Base-by-base conservation (phyloP, 805 yeast species). In the Lachancea thermotolerans region DNA sequence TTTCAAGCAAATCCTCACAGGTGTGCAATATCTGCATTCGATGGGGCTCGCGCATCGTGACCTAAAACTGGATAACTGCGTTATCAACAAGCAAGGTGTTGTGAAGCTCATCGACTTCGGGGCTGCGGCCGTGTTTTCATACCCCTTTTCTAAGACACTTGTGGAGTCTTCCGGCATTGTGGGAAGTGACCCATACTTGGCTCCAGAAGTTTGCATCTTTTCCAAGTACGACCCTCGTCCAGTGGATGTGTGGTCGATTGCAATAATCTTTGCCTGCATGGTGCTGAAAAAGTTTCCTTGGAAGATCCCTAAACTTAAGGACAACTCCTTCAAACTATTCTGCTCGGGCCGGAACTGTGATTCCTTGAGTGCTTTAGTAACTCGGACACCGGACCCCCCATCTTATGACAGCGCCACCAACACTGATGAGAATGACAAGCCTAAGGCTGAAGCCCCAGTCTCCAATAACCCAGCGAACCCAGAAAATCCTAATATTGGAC, bases 81-180 rank as follows among this genome's bases (percentile, higher is more conserved):
- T 90, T 16, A 81, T 90, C 38, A 80, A 85, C 49, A 72, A 73
- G 18, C 75, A 83, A 25, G 97, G 97, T 37, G 82, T 89, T 39
- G 91, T 90, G 37, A 87, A 87, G 60, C 76, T 90, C 54, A 90
- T 90, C 55, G 97, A 90, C 66, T 90, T 90, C 62, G 97, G 97
- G 8, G 82, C 95, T 3, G 91, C 96, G 1, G 95, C 86, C 21
- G 95, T 90, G 5, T 90, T 85, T 66, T 81, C 84, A 39, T 89
- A 89, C 62, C 96, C 97, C 1, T 86, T 85, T 58, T 79, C 80
- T 46, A 83, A 74, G 48, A 79, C 76, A 4, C 66, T 83, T 49
- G 79, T 85, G 45, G 89, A 85, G 59, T 80, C 95, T 2, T 81
- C 81, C 41, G 95, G 95, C 4, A 82, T 86, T 44, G 95, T 86